Base-by-base conservation (phyloP, 208 protist genomes). In the Leishmania tarentolae region DNA sequence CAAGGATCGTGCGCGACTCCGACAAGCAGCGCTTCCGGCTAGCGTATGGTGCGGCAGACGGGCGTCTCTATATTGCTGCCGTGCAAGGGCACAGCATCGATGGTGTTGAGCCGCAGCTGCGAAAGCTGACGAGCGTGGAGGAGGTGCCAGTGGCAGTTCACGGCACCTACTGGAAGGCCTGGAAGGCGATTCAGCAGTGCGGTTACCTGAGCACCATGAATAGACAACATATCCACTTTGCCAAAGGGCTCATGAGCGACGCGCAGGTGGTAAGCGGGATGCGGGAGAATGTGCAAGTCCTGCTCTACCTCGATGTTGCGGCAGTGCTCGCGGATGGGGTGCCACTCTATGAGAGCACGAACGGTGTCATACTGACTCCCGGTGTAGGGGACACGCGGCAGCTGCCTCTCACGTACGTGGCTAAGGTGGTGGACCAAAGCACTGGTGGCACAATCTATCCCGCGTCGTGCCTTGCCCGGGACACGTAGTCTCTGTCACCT, bases 141-240 rank as follows among this genome's bases (percentile, higher is more conserved):
- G 86, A 93, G 71, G 83, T 81, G 52, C 73, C 85, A 8, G 42
- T 88, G 37, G 90, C 90, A 5, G 79, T 98, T 37, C 96, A 98
- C 80, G 96, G 96, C 61, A 98, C 96, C 24, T 94, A 94, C 81
- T 87, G 84, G 81, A 28, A 69, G 1, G 88, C 90, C 28, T 97
- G 89, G 89, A 37, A 78, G 28, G 9, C 76, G 28, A 98, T 98
- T 35, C 17, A 63, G 9, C 66, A 37, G n/a, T 92, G 86, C 50
- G 96, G 96, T 44, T 96, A 93, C 82, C 83, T 98, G 3, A 94
- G 87, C 42, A 83, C 89, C 50, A 98, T 98, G 96, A 79, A 53
- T 0, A 87, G 94, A 35, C 87, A 94, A 66, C 94, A 98, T 83
- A 97, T 98, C 70, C 97, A 98, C 86, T 98, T 98, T 78, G 92